A percentile compares a stretch with the other conserved stretches of the same genome.
Evolutionary conservation across 805 yeast species (phyloP).

Genomic region (Priceomyces haplophilus): DNA sequence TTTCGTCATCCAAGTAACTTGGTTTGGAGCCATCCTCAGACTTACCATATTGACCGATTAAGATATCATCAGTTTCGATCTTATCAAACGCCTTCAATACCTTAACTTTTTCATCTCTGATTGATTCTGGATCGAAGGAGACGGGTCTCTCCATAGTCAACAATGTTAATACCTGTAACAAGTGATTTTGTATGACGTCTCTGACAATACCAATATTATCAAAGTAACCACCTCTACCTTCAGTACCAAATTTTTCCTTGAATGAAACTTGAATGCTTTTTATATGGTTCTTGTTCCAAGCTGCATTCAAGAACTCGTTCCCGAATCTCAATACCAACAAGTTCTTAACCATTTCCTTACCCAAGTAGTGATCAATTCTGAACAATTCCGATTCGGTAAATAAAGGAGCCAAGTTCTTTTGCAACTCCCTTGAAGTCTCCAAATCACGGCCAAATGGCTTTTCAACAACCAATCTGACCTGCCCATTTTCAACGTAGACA

Average conservation of each 20-base stretch:
- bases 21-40: constrained; percentile 89
- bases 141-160: constrained; percentile 95
- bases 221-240: constrained; percentile 98
- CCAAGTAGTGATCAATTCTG: constrained; percentile 96
- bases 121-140: constrained; percentile 85
- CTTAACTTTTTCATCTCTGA: constrained; percentile 95
- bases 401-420: constrained; percentile 72
- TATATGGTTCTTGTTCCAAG: constrained; percentile 82
- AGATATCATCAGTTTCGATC: constrained; percentile 60
- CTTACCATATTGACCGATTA: constrained; percentile 84
- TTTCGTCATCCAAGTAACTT: constrained; percentile 85
- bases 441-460: constrained; percentile 97
- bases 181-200: constrained; percentile 97
- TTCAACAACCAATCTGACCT: constrained; percentile 81
- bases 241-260: constrained; percentile 98
- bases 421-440: constrained; percentile 72
- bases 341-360: constrained; percentile 97
- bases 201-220: constrained; percentile 93
- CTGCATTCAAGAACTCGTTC: constrained; percentile 80
- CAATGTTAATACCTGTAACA: constrained; percentile 86
- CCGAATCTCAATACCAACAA: constrained; percentile 86
- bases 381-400: constrained; percentile 88
- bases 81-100: constrained; percentile 78
- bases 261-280: constrained; percentile 82
- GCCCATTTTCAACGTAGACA: constrained; percentile 64